Evolutionary conservation across 2,329 filamentous ascomycete species (phyloP).

Genomic region (Sarocladium oryzae): DNA sequence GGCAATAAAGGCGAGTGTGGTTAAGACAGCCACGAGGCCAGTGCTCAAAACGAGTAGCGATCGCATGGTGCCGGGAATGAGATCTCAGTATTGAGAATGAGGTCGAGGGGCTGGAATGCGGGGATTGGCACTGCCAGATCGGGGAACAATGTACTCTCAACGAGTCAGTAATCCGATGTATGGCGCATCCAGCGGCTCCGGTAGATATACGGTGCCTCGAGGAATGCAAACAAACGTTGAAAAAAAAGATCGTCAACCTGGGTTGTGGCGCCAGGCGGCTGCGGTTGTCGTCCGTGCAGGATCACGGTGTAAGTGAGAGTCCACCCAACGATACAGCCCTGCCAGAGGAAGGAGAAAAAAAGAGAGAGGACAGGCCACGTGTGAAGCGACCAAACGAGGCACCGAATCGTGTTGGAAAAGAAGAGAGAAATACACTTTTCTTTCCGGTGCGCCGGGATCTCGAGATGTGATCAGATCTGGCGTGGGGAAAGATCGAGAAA

Average conservation of each 20-base stretch:
- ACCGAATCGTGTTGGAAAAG: neutral
- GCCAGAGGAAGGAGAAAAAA: too few relatives aligned
- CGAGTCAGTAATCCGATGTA: neutral
- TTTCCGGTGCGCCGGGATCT: too few relatives aligned
- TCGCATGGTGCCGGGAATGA: neutral
- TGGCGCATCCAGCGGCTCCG: neutral
- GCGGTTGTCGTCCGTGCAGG: too few relatives aligned
- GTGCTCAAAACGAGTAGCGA: neutral
- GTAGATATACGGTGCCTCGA: neutral
- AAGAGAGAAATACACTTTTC: too few relatives aligned
- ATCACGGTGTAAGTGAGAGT: too few relatives aligned
- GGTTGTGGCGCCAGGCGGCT: too few relatives aligned
- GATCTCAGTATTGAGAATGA: neutral
- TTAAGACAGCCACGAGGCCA: neutral
- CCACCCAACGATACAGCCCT: too few relatives aligned
- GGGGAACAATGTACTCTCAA: neutral
- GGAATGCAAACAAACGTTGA: neutral
- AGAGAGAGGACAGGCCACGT: too few relatives aligned
- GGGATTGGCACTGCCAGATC: neutral
- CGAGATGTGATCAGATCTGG: neutral
- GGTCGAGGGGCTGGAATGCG: slow-evolving; percentile 5
- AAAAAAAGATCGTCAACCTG: neutral
- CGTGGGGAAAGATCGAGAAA: neutral
- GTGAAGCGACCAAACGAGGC: too few relatives aligned
- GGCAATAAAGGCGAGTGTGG: slow-evolving; percentile 24